Evolutionary conservation across 768 basidiomycete genomes (phyloP).

Genomic region (Scleroderma bovista): DNA sequence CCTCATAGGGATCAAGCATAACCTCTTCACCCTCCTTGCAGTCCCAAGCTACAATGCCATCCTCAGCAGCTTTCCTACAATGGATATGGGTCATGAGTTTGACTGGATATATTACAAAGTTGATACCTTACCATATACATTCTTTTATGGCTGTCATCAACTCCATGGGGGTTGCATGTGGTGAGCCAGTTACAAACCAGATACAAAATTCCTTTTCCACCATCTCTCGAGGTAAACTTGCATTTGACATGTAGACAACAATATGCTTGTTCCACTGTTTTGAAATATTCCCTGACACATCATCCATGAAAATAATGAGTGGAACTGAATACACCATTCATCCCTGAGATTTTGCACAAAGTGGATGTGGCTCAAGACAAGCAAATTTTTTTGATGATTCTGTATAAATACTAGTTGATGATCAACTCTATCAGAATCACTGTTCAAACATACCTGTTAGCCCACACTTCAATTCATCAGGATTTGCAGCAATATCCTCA

Average conservation of each 20-base stretch:
- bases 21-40: conserved; percentile 16
- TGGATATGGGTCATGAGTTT: conserved; percentile 29
- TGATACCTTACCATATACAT: too few relatives aligned
- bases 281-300: conserved; percentile 39
- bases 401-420: too few relatives aligned
- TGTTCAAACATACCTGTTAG: too few relatives aligned
- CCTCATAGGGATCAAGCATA: conserved; percentile 7
- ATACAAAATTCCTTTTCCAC: conserved; percentile 15
- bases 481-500: not conserved
- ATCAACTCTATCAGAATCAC: too few relatives aligned
- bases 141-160: conserved; percentile 32
- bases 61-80: not conserved
- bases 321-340: not conserved
- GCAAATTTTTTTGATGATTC: not conserved
- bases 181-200: conserved; percentile 35
- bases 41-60: conserved; percentile 25
- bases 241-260: conserved; percentile 35
- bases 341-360: not conserved
- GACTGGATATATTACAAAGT: too few relatives aligned
- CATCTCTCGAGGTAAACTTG: conserved; percentile 31
- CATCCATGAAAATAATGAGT: conserved; percentile 22
- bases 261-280: conserved; percentile 44
- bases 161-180: conserved; percentile 31
- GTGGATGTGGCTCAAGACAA: not conserved
- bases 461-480: not conserved